Base-by-base conservation (phyloP, 2,329 filamentous ascomycete genomes). In the Aureobasidium mangrovei region DNA sequence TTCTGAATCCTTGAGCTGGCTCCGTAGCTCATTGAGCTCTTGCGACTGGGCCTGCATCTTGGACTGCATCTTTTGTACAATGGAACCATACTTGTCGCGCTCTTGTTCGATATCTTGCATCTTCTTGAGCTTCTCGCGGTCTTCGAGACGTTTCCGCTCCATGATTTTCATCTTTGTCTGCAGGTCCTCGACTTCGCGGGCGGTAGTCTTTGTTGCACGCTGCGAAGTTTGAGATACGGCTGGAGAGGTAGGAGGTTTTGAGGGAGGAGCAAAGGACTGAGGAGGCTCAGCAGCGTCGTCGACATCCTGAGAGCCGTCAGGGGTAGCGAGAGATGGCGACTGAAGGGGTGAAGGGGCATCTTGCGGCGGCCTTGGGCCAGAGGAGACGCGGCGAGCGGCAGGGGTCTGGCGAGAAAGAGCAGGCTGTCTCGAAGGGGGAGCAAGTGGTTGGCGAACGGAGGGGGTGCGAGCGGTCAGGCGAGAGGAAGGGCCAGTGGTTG, bases 41-140 rank as follows among this genome's bases (percentile, higher is more conserved):
- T 87, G 81, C 59, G 91, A 85, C 55, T 91, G 85, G 0, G 87
- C 82, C 64, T 94, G 88, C 59, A 89, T 90, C 69, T 96, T 97
- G 38, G 82, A 77, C 66, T 96, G 89, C 44, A 98, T 74, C 63
- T 94, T 96, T 64, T 95, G 86, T 46, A 96, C 91, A 59, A 97
- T 89, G 4, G 71, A 77, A 67, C 95, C 87, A 59, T 86, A 90
- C 60, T 85, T 85, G 64, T 91, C 86, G 29, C 83, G 78, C 63
- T 94, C 88, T 18, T 80, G 77, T 64, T 91, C 84, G 12, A 91
- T 71, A 60, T 85, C 83, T 55, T 95, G 87, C 45, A 95, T 69
- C 9, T 78, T 79, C 65, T 91, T 90, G 49, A 95, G 69, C 65
- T 88, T 88, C 62, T 96, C 91, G 24, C 89, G 81, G 64, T 95